Conservation (phyloP, 768 basidiomycete species). For the Amanita jacksonii region DNA sequence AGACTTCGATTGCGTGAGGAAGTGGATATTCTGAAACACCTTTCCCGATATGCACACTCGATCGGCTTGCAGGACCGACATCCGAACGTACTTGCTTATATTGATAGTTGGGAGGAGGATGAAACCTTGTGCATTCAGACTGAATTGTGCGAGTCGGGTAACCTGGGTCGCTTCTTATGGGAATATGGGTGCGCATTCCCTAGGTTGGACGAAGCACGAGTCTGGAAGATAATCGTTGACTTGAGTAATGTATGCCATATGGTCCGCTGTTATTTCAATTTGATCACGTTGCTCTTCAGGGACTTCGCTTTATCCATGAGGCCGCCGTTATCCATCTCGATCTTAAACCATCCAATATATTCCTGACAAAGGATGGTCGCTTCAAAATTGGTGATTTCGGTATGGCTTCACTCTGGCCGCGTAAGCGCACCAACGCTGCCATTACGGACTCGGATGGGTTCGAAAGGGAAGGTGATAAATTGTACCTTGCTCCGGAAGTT, state of each 20-base stretch:
- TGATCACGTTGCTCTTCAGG: conserved; percentile 32
- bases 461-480: conserved; percentile 94
- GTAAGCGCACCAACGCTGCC: conserved; percentile 28
- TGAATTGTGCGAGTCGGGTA: conserved; percentile 89
- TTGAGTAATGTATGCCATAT: conserved; percentile 68
- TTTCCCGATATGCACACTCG: conserved; percentile 36
- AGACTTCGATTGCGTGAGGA: conserved; percentile 89
- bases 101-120: conserved; percentile 95
- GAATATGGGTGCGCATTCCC: conserved; percentile 84
- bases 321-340: conserved; percentile 90
- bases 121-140: conserved; percentile 87
- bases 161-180: conserved; percentile 83
- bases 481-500: conserved; percentile 95
- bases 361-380: conserved; percentile 76
- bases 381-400: conserved; percentile 99
- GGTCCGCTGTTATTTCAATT: conserved; percentile 15
- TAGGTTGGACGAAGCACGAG: conserved; percentile 79
- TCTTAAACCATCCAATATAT: conserved; percentile 95
- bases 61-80: conserved; percentile 37
- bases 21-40: conserved; percentile 81
- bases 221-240: conserved; percentile 95
- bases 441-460: conserved; percentile 40
- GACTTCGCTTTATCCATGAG: conserved; percentile 83
- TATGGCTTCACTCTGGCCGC: conserved; percentile 92
- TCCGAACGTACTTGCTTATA: conserved; percentile 78